These are phyloP conservation scores for Calonectria leucothoes DNA, from an alignment of 2,329 filamentous ascomycete species.

Conservation along the genomic window DNA sequence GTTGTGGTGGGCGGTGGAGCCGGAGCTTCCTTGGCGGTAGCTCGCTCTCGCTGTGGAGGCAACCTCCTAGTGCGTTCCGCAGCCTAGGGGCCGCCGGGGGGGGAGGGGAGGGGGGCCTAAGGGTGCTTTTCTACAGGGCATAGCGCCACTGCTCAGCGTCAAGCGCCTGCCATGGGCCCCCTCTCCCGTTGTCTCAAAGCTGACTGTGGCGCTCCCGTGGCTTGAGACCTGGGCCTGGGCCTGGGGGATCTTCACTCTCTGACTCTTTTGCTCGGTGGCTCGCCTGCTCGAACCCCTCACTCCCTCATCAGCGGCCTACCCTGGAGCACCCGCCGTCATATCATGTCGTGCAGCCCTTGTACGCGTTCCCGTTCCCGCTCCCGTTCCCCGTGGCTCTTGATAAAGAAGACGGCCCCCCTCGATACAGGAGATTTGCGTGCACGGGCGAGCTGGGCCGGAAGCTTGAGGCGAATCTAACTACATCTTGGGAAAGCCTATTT, in stretches of 20 bases:
- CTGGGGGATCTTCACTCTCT: not conserved
- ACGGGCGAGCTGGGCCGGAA: not conserved
- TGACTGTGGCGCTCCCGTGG: not conserved
- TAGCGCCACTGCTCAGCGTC: conserved; percentile 3
- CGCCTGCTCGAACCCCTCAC: not conserved
- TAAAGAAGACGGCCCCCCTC: not conserved
- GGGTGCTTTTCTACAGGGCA: conserved; percentile 8
- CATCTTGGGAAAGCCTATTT: not conserved
- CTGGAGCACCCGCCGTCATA: not conserved
- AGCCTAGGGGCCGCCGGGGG: not conserved
- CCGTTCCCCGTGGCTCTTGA: not conserved
- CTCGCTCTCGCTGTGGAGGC: conserved; percentile 6
- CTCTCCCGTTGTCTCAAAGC: not conserved
- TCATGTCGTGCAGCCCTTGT: not conserved
- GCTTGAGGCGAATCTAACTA: not conserved
- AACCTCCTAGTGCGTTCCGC: not conserved
- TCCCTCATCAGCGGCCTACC: not conserved
- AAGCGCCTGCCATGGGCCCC: not conserved
- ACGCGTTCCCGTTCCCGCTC: not conserved
- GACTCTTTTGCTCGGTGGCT: not conserved
- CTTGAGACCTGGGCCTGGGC: not conserved
- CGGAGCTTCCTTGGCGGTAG: conserved; percentile 8
- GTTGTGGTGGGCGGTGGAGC: conserved; percentile 4
- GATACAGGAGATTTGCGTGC: not conserved
- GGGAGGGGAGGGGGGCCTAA: too few species aligned